Conservation (phyloP, 768 basidiomycete genomes). For the Ramaria sp. region DNA sequence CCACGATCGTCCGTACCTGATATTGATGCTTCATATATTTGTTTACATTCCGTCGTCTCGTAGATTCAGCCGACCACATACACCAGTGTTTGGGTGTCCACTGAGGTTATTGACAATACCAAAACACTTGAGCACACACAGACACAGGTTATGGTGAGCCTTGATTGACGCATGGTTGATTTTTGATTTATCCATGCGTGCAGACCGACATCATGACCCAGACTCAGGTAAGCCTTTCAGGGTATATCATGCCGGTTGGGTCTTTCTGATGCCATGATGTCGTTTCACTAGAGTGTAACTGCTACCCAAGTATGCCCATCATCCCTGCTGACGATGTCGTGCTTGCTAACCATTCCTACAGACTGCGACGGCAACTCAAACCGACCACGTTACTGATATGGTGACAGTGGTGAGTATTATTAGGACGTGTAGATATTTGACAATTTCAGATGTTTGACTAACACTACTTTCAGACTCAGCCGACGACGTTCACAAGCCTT, state of each 20-base stretch:
- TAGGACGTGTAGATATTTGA: conserved; percentile 27
- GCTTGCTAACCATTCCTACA: conserved; percentile 27
- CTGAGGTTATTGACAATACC: conserved; percentile 26
- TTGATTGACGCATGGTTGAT: neutral
- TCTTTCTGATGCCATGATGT: neutral
- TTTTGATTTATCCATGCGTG: neutral
- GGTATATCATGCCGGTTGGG: neutral
- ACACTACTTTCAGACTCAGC: conserved; percentile 26
- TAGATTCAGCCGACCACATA: conserved; percentile 49
- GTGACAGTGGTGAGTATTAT: neutral
- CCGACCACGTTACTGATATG: conserved; percentile 37
- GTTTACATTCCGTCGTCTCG: neutral
- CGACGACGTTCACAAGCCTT: conserved; percentile 47
- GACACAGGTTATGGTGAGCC: conserved; percentile 20
- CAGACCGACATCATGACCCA: conserved; percentile 24
- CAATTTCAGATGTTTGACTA: neutral
- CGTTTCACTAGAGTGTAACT: neutral
- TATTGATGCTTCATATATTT: neutral
- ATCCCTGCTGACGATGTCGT: conserved; percentile 6
- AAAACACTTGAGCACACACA: conserved; percentile 40
- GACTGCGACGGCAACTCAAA: conserved; percentile 44
- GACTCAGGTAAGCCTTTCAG: conserved; percentile 10
- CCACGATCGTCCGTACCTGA: conserved; percentile 23
- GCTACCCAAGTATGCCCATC: neutral
- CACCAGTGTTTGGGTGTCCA: conserved; percentile 39